These are phyloP conservation scores for Carex sylvatica DNA, from an alignment of 202 grass and related monocot species.

Conservation along the genomic window DNA sequence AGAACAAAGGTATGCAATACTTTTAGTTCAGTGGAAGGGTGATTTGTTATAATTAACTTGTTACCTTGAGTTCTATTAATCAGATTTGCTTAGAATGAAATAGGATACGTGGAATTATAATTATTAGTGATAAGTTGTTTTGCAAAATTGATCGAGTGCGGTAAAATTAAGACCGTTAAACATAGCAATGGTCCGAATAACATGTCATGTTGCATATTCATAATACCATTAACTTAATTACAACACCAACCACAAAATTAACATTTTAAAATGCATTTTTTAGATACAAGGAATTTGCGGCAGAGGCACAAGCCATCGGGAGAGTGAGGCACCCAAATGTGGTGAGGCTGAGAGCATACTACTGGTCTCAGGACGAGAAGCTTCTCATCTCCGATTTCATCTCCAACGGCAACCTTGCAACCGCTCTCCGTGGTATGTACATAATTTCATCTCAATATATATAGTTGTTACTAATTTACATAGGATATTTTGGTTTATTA, in stretches of 20 bases:
- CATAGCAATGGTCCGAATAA: neutral
- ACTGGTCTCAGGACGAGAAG: constrained; percentile 96
- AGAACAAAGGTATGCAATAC: constrained; percentile 21
- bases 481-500: neutral
- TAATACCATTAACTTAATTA: neutral
- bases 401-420: constrained; percentile 83
- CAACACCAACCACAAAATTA: neutral
- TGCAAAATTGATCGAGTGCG: neutral
- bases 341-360: constrained; percentile 78
- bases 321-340: constrained; percentile 69
- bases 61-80: neutral
- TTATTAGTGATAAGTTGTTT: neutral
- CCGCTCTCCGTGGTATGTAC: constrained; percentile 62
- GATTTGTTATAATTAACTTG: neutral
- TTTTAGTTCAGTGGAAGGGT: neutral
- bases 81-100: neutral
- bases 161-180: neutral
- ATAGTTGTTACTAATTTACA: neutral
- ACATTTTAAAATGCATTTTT: neutral
- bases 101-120: neutral
- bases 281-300: constrained; percentile 71
- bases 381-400: constrained; percentile 96
- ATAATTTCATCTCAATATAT: too few species aligned
- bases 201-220: neutral
- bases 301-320: constrained; percentile 71